Evolutionary conservation across 441 rosid genomes (phyloP), one percentile per base, ranked within the genome.

Genomic region (Omphalea diandra): DNA sequence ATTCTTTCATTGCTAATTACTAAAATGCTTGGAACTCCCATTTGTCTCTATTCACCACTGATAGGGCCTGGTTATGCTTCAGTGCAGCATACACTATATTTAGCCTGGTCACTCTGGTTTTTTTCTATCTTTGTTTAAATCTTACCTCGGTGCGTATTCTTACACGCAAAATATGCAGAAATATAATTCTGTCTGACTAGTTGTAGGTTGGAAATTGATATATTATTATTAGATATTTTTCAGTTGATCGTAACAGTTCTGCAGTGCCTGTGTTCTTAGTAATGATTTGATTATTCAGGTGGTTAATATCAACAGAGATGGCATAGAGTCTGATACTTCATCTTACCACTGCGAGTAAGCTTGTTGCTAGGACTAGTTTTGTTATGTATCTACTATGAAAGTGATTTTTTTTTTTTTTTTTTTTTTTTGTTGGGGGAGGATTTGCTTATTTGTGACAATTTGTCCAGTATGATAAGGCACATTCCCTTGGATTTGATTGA

Each of bases 311-410:
- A 78, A 76, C 72, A 76, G 40, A 75, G 88, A 83, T 65, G 80
- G 76, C 54, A 55, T 78, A 72, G 91, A 89, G 76, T 83, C 83
- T 17, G 96, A 89, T 76, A 79, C 96, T 53, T 89, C 93, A 43
- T 89, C 97, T 52, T 95, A 95, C 78, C 99, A 95, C 74, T 77
- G 89, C 94, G 65, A 82, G 97, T 94, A 80, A 87, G 90, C 74
- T 63, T 71, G 38, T 73, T 65, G 27, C 47, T 10, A 27, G 40
- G 26, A 71, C 60, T 73, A 67, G 15, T 62, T 65, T 71, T 43
- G 71, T 49, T 15, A 50, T 40, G 50, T 36, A 10, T 15, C 27
- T 29, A 15, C n/a, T 3, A 2, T n/a, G n/a, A 46, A 26, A 59
- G 22, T 63, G 9, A 26, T 33, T 12, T n/a, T 63, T 12, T 24